Evolutionary conservation across 331 rosid genomes (phyloP).

Genomic region (Ulmus americana): DNA sequence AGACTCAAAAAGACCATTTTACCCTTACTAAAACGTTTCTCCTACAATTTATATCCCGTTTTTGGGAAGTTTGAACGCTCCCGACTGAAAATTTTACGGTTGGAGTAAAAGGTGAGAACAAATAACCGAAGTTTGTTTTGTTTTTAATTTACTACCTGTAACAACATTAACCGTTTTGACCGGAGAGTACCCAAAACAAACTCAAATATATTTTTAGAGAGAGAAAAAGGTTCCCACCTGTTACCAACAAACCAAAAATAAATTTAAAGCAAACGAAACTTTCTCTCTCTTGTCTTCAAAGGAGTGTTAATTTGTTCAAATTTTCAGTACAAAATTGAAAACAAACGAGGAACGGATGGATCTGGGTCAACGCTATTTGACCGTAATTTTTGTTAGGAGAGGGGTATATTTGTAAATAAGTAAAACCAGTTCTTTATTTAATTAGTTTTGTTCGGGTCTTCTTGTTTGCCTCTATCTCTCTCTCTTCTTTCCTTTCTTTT

Average conservation of each 20-base stretch:
- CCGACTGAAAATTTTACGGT: background rate
- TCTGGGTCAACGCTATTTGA: constrained; percentile 68
- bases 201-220: constrained; percentile 19
- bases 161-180: constrained; percentile 41
- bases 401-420: constrained; percentile 37
- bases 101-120: background rate
- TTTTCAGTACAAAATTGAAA: constrained; percentile 25
- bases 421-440: background rate
- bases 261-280: background rate
- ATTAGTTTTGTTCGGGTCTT: constrained; percentile 1
- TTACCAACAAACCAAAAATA: constrained; percentile 24
- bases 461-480: background rate
- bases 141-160: constrained; percentile 5
- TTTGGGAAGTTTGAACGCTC: background rate
- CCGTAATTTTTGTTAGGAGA: constrained; percentile 30
- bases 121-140: constrained; percentile 34
- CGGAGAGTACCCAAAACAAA: constrained; percentile 16
- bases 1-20: background rate
- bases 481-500: constrained; percentile 9
- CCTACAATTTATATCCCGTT: background rate
- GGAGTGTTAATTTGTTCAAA: constrained; percentile 25
- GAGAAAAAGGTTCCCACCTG: constrained; percentile 15
- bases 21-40: background rate
- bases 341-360: constrained; percentile 39
- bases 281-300: constrained; percentile 24